Percentiles rank a stretch among this genome's conserved stretches.
Conservation (phyloP, 805 yeast genomes). For the Candida sonorensis region DNA sequence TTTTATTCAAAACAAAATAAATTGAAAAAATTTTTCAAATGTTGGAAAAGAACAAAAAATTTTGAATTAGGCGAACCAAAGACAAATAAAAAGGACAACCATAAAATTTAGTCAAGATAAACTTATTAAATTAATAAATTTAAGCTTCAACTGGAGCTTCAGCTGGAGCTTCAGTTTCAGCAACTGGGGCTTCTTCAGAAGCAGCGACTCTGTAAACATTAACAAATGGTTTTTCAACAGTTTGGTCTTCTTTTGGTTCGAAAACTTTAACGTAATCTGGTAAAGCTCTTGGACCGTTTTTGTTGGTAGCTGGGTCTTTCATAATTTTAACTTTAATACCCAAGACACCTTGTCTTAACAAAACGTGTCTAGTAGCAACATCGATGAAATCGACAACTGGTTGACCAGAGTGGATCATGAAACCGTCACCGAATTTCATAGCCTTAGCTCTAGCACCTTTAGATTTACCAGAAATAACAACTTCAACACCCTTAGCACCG, state of each 20-base stretch:
- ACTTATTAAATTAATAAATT: no score
- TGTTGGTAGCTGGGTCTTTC: constrained; percentile 94
- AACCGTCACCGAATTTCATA: constrained; percentile 99
- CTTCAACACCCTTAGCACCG: constrained; percentile 99
- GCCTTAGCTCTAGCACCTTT: constrained; percentile 99
- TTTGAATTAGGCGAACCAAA: no score
- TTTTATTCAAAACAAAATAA: no score
- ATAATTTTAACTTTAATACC: constrained; percentile 99
- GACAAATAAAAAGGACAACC: no score
- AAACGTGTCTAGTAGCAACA: constrained; percentile 98
- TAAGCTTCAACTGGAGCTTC: neutral
- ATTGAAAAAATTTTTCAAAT: no score
- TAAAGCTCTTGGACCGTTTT: constrained; percentile 80
- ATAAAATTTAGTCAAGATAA: no score
- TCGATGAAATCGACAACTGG: constrained; percentile 99
- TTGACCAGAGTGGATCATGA: constrained; percentile 99
- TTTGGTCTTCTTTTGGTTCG: constrained; percentile 94
- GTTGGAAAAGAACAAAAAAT: no score
- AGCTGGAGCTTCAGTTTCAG: constrained; percentile 12
- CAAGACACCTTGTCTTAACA: constrained; percentile 99
- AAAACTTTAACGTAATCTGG: constrained; percentile 91
- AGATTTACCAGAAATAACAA: constrained; percentile 98
- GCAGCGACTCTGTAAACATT: constrained; percentile 54
- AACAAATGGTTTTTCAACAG: constrained; percentile 73
- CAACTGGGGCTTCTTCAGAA: constrained; percentile 30